Evolutionary conservation across 257 asterid genomes (phyloP).

Genomic region (Gentiana dahurica): DNA sequence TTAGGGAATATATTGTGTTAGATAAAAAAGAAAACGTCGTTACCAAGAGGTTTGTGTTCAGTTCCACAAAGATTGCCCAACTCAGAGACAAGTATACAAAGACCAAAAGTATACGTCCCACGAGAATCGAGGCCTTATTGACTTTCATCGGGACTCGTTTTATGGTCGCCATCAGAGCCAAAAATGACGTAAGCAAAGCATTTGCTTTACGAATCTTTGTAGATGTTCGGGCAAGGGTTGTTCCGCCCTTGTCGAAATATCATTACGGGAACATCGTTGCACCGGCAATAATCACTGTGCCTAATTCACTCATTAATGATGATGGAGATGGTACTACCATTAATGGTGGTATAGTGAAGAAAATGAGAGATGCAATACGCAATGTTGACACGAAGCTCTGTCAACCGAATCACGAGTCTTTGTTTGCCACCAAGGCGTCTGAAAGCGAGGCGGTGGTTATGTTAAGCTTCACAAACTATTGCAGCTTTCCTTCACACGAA

Average conservation of each 20-base stretch:
- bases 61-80: too few species aligned
- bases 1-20: too few species aligned
- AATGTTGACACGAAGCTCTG: background rate
- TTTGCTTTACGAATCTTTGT: slow-evolving; percentile 2
- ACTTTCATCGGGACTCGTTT: slow-evolving; percentile 11
- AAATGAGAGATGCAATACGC: background rate
- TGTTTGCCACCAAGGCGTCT: background rate
- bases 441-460: background rate
- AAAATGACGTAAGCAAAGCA: background rate
- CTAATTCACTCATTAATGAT: background rate
- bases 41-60: too few species aligned
- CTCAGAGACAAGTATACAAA: too few species aligned
- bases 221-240: slow-evolving; percentile 5
- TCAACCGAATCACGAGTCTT: background rate
- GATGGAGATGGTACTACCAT: background rate
- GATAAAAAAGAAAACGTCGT: too few species aligned
- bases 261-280: slow-evolving; percentile 3
- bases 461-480: background rate
- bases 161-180: background rate
- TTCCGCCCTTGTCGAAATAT: slow-evolving; percentile 8
- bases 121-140: slow-evolving; percentile 2
- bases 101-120: background rate
- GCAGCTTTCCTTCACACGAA: background rate
- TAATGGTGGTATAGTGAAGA: background rate
- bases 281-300: background rate